These are phyloP conservation scores for Paspalum notatum DNA, from an alignment of 176 grass and related monocot genomes.

Conservation along the genomic window DNA sequence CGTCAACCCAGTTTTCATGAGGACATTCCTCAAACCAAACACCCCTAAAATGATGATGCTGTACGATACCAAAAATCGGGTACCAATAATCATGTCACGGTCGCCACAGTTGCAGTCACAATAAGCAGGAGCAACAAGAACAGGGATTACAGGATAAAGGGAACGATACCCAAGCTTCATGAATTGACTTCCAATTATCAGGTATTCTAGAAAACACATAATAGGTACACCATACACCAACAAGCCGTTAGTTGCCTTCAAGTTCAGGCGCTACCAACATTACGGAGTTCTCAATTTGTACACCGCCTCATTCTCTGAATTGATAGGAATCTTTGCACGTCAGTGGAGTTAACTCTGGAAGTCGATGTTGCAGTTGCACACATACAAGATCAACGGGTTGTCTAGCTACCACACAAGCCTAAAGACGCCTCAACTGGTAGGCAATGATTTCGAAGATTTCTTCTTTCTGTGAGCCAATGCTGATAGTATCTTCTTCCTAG, in stretches of 20 bases:
- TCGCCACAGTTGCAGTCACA: neutral
- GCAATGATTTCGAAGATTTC: conserved; percentile 46
- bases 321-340: conserved; percentile 16
- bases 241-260: conserved; percentile 7
- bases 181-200: conserved; percentile 22
- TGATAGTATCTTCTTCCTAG: conserved; percentile 75
- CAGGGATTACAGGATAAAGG: neutral
- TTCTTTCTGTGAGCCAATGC: conserved; percentile 51
- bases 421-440: conserved; percentile 35
- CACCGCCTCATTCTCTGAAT: conserved; percentile 21
- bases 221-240: conserved; percentile 14
- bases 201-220: neutral
- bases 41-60: neutral
- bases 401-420: conserved; percentile 25
- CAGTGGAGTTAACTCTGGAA: conserved; percentile 31
- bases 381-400: conserved; percentile 36
- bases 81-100: neutral
- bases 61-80: neutral
- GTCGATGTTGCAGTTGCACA: neutral
- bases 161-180: conserved; percentile 17
- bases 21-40: too few species aligned
- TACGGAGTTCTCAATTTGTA: conserved; percentile 29
- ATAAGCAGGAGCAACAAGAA: conserved; percentile 3
- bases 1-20: too few species aligned
- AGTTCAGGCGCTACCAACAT: neutral